These are phyloP conservation scores for Fusarium sp. DNA, from an alignment of 2,329 filamentous ascomycete genomes.

Conservation along the genomic window DNA sequence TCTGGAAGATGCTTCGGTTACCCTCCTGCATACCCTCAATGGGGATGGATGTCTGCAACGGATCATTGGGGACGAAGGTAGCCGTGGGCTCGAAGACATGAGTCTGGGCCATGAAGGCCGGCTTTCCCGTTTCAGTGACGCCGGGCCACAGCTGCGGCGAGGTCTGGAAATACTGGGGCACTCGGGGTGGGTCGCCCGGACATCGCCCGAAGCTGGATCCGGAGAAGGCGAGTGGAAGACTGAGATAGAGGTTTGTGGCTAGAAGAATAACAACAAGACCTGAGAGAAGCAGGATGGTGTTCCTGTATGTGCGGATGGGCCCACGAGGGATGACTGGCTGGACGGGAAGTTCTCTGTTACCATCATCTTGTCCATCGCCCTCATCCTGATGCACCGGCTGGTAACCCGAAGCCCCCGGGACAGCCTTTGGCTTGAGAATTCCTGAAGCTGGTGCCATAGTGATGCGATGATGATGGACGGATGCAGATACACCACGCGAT, in stretches of 20 bases:
- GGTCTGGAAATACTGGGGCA: slow-evolving; percentile 75
- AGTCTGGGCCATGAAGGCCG: slow-evolving; percentile 79
- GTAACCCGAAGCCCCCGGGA: slow-evolving; percentile 49
- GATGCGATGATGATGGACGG: slow-evolving; percentile 1
- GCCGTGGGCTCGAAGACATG: slow-evolving; percentile 74
- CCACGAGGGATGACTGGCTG: slow-evolving; percentile 36
- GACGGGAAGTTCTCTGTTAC: slow-evolving; percentile 29
- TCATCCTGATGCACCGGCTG: slow-evolving; percentile 54
- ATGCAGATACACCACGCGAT: neutral
- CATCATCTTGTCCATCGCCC: slow-evolving; percentile 38
- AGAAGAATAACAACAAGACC: slow-evolving; percentile 55
- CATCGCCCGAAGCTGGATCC: slow-evolving; percentile 46
- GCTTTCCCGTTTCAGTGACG: slow-evolving; percentile 76
- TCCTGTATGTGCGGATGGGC: slow-evolving; percentile 49
- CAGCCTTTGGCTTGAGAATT: slow-evolving; percentile 22
- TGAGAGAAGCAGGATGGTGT: slow-evolving; percentile 52
- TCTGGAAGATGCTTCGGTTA: slow-evolving; percentile 76
- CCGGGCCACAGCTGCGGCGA: slow-evolving; percentile 71
- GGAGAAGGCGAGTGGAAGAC: slow-evolving; percentile 52
- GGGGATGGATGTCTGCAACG: slow-evolving; percentile 78
- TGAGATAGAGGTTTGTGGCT: slow-evolving; percentile 55
- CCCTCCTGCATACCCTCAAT: slow-evolving; percentile 69
- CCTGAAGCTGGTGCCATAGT: slow-evolving; percentile 39
- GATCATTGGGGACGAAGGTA: slow-evolving; percentile 76
- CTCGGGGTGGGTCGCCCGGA: slow-evolving; percentile 54